Conservation (phyloP, 2,329 filamentous ascomycete species). For the Diaporthe longicolla region DNA sequence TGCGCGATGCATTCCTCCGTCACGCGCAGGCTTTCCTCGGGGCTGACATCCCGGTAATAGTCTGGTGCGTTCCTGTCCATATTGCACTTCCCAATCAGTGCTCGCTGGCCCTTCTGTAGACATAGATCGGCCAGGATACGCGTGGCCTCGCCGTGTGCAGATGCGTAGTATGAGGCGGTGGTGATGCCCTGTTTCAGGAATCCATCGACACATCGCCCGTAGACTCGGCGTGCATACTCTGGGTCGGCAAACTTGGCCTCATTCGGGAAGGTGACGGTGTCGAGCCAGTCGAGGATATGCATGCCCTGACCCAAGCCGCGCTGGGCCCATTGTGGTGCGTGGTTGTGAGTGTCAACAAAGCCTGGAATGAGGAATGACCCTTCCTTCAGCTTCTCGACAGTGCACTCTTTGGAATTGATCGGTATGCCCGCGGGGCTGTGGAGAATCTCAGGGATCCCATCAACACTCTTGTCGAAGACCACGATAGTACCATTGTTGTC, state of each 20-base stretch:
- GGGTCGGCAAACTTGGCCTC: conserved; percentile 72
- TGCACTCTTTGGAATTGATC: conserved; percentile 41
- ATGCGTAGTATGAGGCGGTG: conserved; percentile 73
- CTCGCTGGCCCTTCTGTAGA: conserved; percentile 67
- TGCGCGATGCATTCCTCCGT: conserved; percentile 65
- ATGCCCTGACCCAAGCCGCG: conserved; percentile 64
- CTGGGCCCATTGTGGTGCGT: conserved; percentile 71
- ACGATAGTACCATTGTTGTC: conserved; percentile 48
- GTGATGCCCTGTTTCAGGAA: conserved; percentile 74
- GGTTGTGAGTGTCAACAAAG: conserved; percentile 77
- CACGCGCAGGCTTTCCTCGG: conserved; percentile 62
- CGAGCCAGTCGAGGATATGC: conserved; percentile 74
- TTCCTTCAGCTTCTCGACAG: conserved; percentile 51
- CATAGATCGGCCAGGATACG: conserved; percentile 70
- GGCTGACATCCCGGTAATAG: conserved; percentile 64
- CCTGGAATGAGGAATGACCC: conserved; percentile 71
- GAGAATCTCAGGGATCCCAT: conserved; percentile 21
- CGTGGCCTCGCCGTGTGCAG: conserved; percentile 69
- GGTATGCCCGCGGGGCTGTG: conserved; percentile 40
- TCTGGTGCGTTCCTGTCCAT: conserved; percentile 71
- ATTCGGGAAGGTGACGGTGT: conserved; percentile 74
- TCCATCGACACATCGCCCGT: conserved; percentile 66
- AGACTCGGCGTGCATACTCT: conserved; percentile 66
- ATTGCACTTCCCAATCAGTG: conserved; percentile 74
- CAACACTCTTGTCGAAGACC: conserved; percentile 45